Base-by-base conservation (phyloP, 345 rosid genomes). In the Corchorus capsularis region DNA sequence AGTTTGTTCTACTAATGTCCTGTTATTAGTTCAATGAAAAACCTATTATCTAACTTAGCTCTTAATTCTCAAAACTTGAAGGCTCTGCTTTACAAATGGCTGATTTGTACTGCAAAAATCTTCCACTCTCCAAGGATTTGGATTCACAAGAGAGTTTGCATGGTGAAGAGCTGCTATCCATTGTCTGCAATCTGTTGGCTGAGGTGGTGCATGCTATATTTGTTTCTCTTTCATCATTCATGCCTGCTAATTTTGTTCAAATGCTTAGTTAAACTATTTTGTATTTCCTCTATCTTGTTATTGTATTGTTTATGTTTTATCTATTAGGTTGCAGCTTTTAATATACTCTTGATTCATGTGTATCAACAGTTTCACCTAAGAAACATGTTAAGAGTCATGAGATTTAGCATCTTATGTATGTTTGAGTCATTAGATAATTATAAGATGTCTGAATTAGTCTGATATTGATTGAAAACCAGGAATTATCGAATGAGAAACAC, bases 141-240 rank as follows among this genome's bases (percentile, higher is more conserved):
- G 99, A 93, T 82, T 89, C 87, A 61, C 98, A 92, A 79, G 98
- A 96, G 87, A 91, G 86, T 79, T 88, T 96, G 93, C 89, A 91
- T 70, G 98, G 99, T 35, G 98, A 92, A 85, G 99, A 96, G 86
- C 88, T 96, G 75, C 80, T 96, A 71, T 85, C 94, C 76, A 83
- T 91, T 82, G 84, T 83, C 6, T 86, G 92, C 91, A 92, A 85
- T 81, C 79, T 82, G 73, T 86, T 93, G 84, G 94, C 93, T 85
- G 94, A 93, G 98, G 99, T 96, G 87, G 76, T n/a, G n/a, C n/a
- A n/a, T n/a, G n/a, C n/a, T 35, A 8, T n/a, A 46, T 63, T 14
- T 68, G 47, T 12, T 62, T 68, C 32, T 7, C 39, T 47, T 54
- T 69, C 34, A 12, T 22, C 63, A 12, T 34, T 56, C 20, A 59